Conservation (phyloP, 2,329 filamentous ascomycete genomes). For the Penicillium polonicum region DNA sequence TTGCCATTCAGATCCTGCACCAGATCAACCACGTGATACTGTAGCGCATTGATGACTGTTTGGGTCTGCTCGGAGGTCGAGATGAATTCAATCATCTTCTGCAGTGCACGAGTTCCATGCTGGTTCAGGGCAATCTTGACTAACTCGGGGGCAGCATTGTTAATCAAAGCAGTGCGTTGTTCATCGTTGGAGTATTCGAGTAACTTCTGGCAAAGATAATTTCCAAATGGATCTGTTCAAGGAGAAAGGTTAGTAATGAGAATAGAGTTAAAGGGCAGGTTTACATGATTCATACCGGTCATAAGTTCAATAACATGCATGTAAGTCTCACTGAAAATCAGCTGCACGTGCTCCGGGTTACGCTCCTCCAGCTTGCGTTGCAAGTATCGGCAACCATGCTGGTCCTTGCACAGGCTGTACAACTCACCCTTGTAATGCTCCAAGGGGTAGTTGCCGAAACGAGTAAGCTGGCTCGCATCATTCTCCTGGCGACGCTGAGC, state of each 20-base stretch:
- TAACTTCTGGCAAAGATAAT: conserved; percentile 98
- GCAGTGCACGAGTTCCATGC: conserved; percentile 90
- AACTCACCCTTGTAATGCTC: conserved; percentile 80
- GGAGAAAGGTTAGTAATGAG: conserved; percentile 22
- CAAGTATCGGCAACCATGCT: conserved; percentile 93
- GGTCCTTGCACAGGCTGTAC: conserved; percentile 91
- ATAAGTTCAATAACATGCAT: conserved; percentile 94
- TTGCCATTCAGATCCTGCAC: conserved; percentile 98
- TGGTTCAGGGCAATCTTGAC: conserved; percentile 94
- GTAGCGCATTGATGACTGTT: conserved; percentile 82
- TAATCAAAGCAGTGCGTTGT: conserved; percentile 87
- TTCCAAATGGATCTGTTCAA: conserved; percentile 80
- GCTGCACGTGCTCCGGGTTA: conserved; percentile 76
- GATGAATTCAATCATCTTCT: conserved; percentile 99
- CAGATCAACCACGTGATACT: conserved; percentile 81
- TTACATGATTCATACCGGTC: conserved; percentile 59
- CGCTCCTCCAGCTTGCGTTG: conserved; percentile 97
- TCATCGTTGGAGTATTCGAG: conserved; percentile 94
- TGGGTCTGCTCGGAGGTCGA: conserved; percentile 80
- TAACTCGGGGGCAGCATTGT: conserved; percentile 83
- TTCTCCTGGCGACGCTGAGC: conserved; percentile 57
- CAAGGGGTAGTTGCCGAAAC: conserved; percentile 78
- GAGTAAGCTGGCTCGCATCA: conserved; percentile 62
- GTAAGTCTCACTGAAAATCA: conserved; percentile 93
- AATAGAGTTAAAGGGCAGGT: background rate